Evolutionary conservation across 768 basidiomycete species (phyloP), one percentile per base, ranked within the genome.

Genomic region (Rhizopogon vulgaris): DNA sequence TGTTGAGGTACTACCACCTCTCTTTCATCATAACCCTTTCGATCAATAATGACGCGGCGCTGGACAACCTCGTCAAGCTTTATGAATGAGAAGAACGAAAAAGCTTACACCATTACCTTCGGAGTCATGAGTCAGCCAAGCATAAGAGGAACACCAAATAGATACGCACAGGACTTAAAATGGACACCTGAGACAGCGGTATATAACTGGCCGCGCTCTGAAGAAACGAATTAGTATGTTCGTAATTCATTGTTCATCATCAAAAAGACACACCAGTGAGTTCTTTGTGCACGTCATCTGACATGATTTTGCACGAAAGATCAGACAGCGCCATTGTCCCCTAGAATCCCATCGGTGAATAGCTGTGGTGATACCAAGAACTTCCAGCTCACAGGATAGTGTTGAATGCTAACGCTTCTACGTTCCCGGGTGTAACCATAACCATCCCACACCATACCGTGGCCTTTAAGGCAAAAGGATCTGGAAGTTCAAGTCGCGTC

Each of bases 161-260:
- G 15, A 28, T 11, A 57, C 60, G 41, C 37, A 56, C 60, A 61
- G 43, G 37, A 25, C 40, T 39, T 51, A 32, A 58, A 58, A 38
- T 61, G 60, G 4, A 58, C 27, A 3, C 60, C 60, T 3, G 60
- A 49, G 6, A 43, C 46, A 43, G 53, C 38, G 11, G 52, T 32
- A 39, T 61, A 60, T 4, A 41, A 41, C 32, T 18, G 18, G n/a
- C 60, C 60, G 7, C 60, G 56, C 18, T 47, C 37, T 45, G 11
- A 4, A 12, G 1, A 8, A 34, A 34, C 22, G 9, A 10, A 46
- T 38, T 37, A 4, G 30, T 9, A 10, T 22, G 17, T 17, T 24
- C 8, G 4, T 14, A 6, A 2, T 1, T 45, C 28, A 4, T 18
- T 4, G 10, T 6, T 15, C 32, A 14, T 34, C 8, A 10, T 18